Conservation (phyloP, 176 grass and related monocot genomes). For the Cenchrus americanus region DNA sequence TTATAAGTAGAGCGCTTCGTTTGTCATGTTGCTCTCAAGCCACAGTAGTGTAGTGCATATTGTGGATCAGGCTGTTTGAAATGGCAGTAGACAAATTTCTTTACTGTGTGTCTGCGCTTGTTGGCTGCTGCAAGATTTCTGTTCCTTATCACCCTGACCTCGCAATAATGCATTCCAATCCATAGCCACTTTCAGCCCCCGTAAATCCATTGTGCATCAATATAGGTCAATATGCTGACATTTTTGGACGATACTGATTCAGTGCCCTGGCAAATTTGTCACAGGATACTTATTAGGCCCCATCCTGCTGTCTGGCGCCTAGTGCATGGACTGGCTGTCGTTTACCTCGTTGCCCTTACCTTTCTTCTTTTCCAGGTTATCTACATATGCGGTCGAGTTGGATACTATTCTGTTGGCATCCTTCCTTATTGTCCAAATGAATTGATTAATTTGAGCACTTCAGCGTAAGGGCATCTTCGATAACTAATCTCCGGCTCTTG, state of each 20-base stretch:
- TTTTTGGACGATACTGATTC: constrained; percentile 42
- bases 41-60: background rate
- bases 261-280: constrained; percentile 36
- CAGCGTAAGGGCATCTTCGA: constrained; percentile 8
- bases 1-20: background rate
- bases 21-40: constrained; percentile 14
- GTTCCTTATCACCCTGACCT: background rate
- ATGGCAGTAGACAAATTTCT: constrained; percentile 1
- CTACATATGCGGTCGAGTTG: constrained; percentile 14
- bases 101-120: background rate
- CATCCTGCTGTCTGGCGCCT: constrained; percentile 97
- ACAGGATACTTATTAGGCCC: constrained; percentile 97
- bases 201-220: background rate
- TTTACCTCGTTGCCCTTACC: constrained; percentile 90
- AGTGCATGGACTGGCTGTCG: constrained; percentile 91
- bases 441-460: constrained; percentile 1
- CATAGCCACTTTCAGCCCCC: background rate
- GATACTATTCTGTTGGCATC: background rate
- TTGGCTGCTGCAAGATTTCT: constrained; percentile 6
- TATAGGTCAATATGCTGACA: background rate
- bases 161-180: background rate
- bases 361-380: constrained; percentile 99
- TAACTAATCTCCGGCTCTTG: constrained; percentile 9
- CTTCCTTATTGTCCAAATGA: background rate
- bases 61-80: constrained; percentile 11